These are phyloP conservation scores for Triticum timopheevii DNA, from an alignment of 176 grass and related monocot genomes.

Conservation along the genomic window DNA sequence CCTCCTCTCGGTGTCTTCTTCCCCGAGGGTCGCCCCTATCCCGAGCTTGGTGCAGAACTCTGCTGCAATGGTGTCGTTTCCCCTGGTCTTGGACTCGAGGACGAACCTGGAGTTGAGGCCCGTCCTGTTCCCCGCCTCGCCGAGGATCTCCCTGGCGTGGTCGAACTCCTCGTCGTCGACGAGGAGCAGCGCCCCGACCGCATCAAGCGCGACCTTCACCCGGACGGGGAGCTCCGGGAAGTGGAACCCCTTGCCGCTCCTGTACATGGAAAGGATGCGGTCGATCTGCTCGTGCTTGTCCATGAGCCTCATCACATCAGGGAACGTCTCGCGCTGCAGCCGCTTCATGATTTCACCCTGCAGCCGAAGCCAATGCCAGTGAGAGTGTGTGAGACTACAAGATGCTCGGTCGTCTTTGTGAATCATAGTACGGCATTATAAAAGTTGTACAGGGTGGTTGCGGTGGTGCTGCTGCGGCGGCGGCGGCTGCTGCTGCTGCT, in stretches of 20 bases:
- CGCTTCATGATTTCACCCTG: conserved; percentile 75
- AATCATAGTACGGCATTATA: background rate
- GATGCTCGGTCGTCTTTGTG: background rate
- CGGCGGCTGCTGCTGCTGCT: background rate
- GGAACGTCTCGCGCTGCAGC: conserved; percentile 58
- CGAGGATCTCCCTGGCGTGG: background rate
- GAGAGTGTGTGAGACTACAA: background rate
- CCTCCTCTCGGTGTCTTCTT: conserved; percentile 50
- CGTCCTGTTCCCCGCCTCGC: conserved; percentile 40
- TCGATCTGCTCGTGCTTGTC: conserved; percentile 73
- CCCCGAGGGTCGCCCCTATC: conserved; percentile 3
- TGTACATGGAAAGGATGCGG: conserved; percentile 47
- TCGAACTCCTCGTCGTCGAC: conserved; percentile 24
- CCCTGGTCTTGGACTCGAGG: conserved; percentile 64
- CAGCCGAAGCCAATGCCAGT: background rate
- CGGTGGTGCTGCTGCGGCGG: background rate
- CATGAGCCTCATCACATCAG: conserved; percentile 57
- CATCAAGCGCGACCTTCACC: conserved; percentile 38
- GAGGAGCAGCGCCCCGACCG: conserved; percentile 33
- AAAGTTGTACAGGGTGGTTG: conserved; percentile 23
- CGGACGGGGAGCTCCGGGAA: conserved; percentile 28
- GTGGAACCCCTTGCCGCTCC: conserved; percentile 30
- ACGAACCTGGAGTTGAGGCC: conserved; percentile 72
- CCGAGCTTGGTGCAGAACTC: conserved; percentile 49
- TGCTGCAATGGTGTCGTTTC: conserved; percentile 68